Conservation (phyloP, 2,329 filamentous ascomycete genomes). For the Fusarium sarcochroum region DNA sequence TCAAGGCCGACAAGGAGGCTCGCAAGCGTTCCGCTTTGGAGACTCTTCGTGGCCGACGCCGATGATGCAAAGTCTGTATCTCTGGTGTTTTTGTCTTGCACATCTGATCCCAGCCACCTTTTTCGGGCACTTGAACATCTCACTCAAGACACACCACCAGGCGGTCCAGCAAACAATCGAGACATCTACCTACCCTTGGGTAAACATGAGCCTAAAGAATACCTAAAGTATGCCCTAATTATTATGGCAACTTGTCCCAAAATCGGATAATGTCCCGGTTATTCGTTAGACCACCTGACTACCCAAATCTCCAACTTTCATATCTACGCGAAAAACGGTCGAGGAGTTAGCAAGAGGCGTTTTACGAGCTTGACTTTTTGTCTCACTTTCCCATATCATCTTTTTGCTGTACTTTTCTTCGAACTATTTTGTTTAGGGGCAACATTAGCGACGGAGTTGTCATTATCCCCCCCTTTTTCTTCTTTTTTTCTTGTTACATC, state of each 20-base stretch:
- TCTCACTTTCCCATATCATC: not conserved
- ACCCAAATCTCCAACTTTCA: constrained; percentile 7
- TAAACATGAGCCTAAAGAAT: too few relatives aligned
- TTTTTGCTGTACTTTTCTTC: constrained; percentile 19
- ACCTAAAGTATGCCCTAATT: too few relatives aligned
- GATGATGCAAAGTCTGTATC: constrained; percentile 29
- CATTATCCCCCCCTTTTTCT: constrained; percentile 19
- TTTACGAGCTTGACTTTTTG: constrained; percentile 30
- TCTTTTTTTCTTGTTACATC: constrained; percentile 10
- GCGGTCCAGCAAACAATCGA: too few relatives aligned
- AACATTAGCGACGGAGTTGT: constrained; percentile 60
- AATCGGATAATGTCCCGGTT: too few relatives aligned
- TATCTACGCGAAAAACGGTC: constrained; percentile 36
- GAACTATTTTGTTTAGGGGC: constrained; percentile 29
- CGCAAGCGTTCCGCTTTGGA: constrained; percentile 61
- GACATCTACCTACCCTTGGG: too few relatives aligned
- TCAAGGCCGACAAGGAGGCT: constrained; percentile 74
- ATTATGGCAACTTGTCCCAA: too few relatives aligned
- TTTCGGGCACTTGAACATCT: not conserved
- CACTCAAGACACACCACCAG: too few relatives aligned
- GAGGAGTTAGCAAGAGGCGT: constrained; percentile 40
- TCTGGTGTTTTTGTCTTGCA: not conserved
- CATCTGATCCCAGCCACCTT: not conserved
- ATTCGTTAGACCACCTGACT: not conserved
- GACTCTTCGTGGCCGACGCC: constrained; percentile 51